Percentiles rank a stretch among this genome's conserved stretches.
phyloP scores from a whole-genome alignment of 176 grass and related monocot species.

The Ensete glaucum region DNA sequence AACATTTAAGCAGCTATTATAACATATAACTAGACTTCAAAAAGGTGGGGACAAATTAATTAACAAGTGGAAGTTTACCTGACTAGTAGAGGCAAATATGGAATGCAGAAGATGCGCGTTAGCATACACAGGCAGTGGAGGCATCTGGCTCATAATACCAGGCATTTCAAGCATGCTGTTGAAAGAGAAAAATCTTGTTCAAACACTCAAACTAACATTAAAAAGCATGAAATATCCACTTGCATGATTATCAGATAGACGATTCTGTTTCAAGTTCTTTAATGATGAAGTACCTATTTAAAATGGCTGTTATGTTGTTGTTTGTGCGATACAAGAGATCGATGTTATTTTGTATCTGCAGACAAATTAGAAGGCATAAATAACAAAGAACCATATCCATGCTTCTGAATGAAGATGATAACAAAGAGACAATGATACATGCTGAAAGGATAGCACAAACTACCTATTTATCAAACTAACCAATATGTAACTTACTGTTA shows the following conservation, averaged over 20 bases:
- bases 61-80: slow-evolving; percentile 46
- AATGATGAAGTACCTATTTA: slow-evolving; percentile 37
- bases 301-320: slow-evolving; percentile 51
- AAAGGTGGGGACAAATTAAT: not conserved
- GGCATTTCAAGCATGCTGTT: slow-evolving; percentile 70
- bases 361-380: slow-evolving; percentile 20
- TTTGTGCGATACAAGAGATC: slow-evolving; percentile 49
- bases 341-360: slow-evolving; percentile 65
- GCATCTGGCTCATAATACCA: slow-evolving; percentile 62
- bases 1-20: no score
- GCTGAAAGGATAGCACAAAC: not conserved
- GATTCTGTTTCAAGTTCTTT: not conserved
- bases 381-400: slow-evolving; percentile 6
- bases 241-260: not conserved
- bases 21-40: no score
- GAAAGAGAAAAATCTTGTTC: slow-evolving; percentile 17
- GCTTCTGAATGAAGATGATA: not conserved
- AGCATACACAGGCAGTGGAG: slow-evolving; percentile 37
- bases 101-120: slow-evolving; percentile 52
- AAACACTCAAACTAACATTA: not conserved
- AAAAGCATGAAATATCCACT: not conserved
- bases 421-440: no score
- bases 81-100: slow-evolving; percentile 33
- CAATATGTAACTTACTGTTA: no score
- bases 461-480: no score